phyloP scores from a whole-genome alignment of 805 yeast species.

The Saccharomycopsis fermentans region DNA sequence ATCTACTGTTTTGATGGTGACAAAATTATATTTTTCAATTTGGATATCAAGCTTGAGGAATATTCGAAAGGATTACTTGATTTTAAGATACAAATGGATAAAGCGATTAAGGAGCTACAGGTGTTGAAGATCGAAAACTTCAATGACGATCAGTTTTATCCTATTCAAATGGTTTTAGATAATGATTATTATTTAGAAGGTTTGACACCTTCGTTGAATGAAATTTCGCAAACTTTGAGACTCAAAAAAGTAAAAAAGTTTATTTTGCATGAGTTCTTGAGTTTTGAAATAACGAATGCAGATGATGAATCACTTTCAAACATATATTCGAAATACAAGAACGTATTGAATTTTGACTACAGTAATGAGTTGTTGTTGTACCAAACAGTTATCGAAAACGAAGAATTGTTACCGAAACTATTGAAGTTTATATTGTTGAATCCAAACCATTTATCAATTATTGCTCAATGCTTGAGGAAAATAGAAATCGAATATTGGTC shows the following conservation, averaged over 20 bases:
- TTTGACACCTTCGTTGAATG: slow-evolving; percentile 25
- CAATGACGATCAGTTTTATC: slow-evolving; percentile 21
- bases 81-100: slow-evolving; percentile 1
- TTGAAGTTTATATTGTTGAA: slow-evolving; percentile 15
- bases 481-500: slow-evolving; percentile 42
- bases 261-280: slow-evolving; percentile 36
- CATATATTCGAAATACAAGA: slow-evolving; percentile 26
- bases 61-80: neutral
- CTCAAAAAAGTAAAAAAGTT: slow-evolving; percentile 30
- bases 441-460: slow-evolving; percentile 24
- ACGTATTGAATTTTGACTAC: slow-evolving; percentile 31
- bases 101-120: slow-evolving; percentile 6
- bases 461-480: slow-evolving; percentile 40
- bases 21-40: slow-evolving; percentile 21
- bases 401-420: slow-evolving; percentile 12
- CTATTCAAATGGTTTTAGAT: slow-evolving; percentile 20
- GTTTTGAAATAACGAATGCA: slow-evolving; percentile 28
- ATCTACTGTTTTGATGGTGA: slow-evolving; percentile 33
- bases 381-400: slow-evolving; percentile 21
- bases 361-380: slow-evolving; percentile 38
- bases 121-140: slow-evolving; percentile 23
- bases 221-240: slow-evolving; percentile 22
- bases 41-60: neutral
- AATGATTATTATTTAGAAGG: slow-evolving; percentile 35
- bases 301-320: slow-evolving; percentile 12